Evolutionary conservation across 495 filamentous ascomycete species (phyloP), one percentile per base, ranked within the genome.

Genomic region (Rusavskia elegans): DNA sequence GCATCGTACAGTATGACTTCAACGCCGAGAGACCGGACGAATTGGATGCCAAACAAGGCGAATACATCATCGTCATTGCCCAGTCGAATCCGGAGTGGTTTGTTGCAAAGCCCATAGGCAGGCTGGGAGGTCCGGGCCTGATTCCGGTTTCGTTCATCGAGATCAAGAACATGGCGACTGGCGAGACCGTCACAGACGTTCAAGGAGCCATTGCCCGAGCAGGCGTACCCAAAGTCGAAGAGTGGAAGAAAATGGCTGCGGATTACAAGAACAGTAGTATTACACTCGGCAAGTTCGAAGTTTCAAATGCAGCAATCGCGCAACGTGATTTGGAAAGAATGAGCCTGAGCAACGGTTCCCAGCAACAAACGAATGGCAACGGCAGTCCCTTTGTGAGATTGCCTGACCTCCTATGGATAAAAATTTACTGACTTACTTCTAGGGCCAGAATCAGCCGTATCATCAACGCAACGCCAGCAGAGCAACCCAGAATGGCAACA

Each of bases 71-170:
- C 52, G 89, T 97, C 27, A 97, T 97, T 63, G 92, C 92, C 38
- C 92, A 96, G 66, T 97, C 92, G n/a, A 96, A 97, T 60, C 89
- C 90, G 36, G 92, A 98, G 65, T 98, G 92, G 92, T 98, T 96
- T 61, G 92, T 98, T 59, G 93, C 93, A 16, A 98, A 98, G 68
- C 93, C 92, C 7, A 98, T 97, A 61, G 89, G 90, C 50, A 76
- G 93, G 57, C 74, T 97, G 20, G 92, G 92, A 21, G 92, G 92
- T 11, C 92, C 92, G 1, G 92, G 92, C 30, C 69, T 98, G 57
- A 97, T 98, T 61, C 92, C 92, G 20, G 93, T 96, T 37, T 93
- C 89, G 2, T 98, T 95, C 63, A 87, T 97, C 53, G 92, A 98
- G 67, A 88, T 98, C 52, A 73, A 87, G 58, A 92, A 98, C 64